Percentiles rank a stretch among this genome's conserved stretches.
phyloP scores from a whole-genome alignment of 805 yeast genomes.

The Yamadazyma sp. region DNA sequence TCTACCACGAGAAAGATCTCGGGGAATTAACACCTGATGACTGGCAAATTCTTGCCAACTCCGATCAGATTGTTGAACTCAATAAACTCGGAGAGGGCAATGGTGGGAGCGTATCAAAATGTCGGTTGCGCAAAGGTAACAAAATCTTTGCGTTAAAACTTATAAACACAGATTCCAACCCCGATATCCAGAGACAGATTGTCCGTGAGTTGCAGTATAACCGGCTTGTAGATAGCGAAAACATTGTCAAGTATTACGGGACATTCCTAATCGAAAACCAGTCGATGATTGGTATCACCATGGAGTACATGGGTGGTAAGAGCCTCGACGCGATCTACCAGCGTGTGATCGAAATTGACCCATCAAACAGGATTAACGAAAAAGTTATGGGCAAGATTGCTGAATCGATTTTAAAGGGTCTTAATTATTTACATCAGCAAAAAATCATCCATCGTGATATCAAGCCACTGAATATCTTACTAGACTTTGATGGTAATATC shows the following conservation, averaged over 20 bases:
- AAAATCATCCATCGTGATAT: constrained; percentile 93
- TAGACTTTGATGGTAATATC: constrained; percentile 75
- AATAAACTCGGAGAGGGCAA: constrained; percentile 89
- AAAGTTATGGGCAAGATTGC: constrained; percentile 90
- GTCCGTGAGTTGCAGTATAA: constrained; percentile 89
- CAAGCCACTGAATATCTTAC: constrained; percentile 88
- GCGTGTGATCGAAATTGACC: constrained; percentile 57
- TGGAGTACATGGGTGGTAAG: constrained; percentile 96
- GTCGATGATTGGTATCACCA: constrained; percentile 86
- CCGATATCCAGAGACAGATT: constrained; percentile 86
- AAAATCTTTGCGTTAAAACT: constrained; percentile 81
- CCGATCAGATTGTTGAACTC: constrained; percentile 63
- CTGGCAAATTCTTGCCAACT: constrained; percentile 65
- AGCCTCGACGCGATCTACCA: constrained; percentile 91
- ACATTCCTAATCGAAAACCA: constrained; percentile 76
- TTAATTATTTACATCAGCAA: constrained; percentile 84
- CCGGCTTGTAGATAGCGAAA: constrained; percentile 74
- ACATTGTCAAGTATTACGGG: constrained; percentile 90
- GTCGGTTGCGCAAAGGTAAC: constrained; percentile 55
- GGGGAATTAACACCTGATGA: constrained; percentile 63
- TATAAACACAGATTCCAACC: constrained; percentile 73
- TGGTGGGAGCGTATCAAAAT: constrained; percentile 87
- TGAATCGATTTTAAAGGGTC: constrained; percentile 77
- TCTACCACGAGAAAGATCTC: constrained; percentile 11
- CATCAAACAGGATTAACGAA: constrained; percentile 87